These are phyloP conservation scores for Skeletonema menzelii DNA, from an alignment of 108 stramenopile species.

Conservation along the genomic window DNA sequence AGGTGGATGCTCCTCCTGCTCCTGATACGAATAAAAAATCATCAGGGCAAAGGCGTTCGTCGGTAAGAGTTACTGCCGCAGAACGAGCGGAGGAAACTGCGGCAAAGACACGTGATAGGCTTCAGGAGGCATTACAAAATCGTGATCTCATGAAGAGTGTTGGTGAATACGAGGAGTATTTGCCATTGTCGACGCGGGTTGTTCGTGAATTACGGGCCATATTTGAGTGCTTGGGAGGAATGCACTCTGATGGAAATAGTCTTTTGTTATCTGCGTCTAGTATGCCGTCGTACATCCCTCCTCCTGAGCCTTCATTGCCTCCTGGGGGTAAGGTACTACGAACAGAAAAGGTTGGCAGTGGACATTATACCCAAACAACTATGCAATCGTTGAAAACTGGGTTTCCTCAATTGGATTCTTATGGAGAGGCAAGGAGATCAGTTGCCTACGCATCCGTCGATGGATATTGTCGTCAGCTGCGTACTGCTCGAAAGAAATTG, in stretches of 20 bases:
- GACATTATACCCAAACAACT: constrained; percentile 62
- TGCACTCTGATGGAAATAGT: constrained; percentile 48
- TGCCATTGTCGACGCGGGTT: constrained; percentile 75
- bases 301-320: constrained; percentile 54
- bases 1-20: constrained; percentile 46
- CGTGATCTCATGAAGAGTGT: constrained; percentile 82
- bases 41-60: not conserved
- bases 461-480: constrained; percentile 68
- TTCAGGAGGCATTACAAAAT: constrained; percentile 78
- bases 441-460: constrained; percentile 71
- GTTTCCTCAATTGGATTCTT: constrained; percentile 83
- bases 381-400: constrained; percentile 60
- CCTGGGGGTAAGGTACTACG: constrained; percentile 63
- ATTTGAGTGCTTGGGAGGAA: constrained; percentile 80
- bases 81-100: constrained; percentile 67
- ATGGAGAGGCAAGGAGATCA: constrained; percentile 75
- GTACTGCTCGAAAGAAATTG: constrained; percentile 66
- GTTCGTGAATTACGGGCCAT: constrained; percentile 83
- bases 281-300: constrained; percentile 1
- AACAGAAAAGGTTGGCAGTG: constrained; percentile 85
- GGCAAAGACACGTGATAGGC: constrained; percentile 61
- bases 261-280: constrained; percentile 15
- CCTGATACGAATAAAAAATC: constrained; percentile 27
- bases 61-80: constrained; percentile 24
- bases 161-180: constrained; percentile 87